These are phyloP conservation scores for Vitis amurensis DNA, from an alignment of 164 flowering plant species.

Conservation along the genomic window DNA sequence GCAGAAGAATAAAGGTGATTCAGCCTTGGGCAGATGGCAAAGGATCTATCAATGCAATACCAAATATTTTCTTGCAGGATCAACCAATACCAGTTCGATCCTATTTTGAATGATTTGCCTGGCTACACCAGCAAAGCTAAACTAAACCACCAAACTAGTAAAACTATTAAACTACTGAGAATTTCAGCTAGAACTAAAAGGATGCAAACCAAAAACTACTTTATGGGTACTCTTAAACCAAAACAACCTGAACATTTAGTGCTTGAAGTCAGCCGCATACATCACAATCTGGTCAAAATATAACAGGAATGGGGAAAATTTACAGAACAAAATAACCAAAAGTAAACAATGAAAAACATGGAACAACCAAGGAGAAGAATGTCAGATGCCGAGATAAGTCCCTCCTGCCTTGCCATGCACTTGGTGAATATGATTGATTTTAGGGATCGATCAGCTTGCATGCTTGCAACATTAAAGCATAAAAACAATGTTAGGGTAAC, in stretches of 20 bases:
- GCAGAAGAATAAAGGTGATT: too few species aligned
- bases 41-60: too few species aligned
- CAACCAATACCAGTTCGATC: neutral
- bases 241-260: neutral
- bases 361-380: neutral
- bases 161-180: too few species aligned
- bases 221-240: neutral
- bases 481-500: constrained; percentile 6
- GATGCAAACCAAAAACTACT: neutral
- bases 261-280: neutral
- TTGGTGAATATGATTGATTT: neutral
- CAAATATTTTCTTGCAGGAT: too few species aligned
- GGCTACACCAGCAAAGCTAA: too few species aligned
- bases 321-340: neutral
- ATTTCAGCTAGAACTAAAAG: neutral
- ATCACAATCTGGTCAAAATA: neutral
- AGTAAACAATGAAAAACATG: neutral
- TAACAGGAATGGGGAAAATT: neutral
- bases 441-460: constrained; percentile 7
- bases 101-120: too few species aligned
- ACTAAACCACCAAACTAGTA: too few species aligned
- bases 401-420: constrained; percentile 2
- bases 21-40: too few species aligned
- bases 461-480: constrained; percentile 10
- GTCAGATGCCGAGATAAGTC: neutral